A percentile compares a stretch with the other conserved stretches of the same genome.
phyloP scores from a whole-genome alignment of 1,139 yeast genomes.

The Komagataea norvegica region DNA sequence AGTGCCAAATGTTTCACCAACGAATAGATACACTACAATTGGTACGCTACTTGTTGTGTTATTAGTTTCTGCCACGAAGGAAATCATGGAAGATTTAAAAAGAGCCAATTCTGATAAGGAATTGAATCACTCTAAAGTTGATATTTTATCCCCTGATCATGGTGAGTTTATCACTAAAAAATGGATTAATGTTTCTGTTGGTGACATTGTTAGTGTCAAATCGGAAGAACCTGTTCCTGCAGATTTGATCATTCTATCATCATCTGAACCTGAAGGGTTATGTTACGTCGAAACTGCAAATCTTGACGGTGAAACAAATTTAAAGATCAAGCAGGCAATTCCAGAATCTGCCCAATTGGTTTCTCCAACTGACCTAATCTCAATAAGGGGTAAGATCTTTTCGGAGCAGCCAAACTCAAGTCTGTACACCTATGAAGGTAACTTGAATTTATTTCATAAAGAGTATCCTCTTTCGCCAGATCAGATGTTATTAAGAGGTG shows the following conservation, averaged over 20 bases:
- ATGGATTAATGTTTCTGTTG: conserved; percentile 90
- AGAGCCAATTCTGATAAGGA: conserved; percentile 88
- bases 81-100: conserved; percentile 83
- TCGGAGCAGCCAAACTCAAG: conserved; percentile 96
- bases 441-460: conserved; percentile 54
- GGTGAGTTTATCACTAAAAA: conserved; percentile 61
- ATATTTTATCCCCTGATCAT: conserved; percentile 55
- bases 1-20: conserved; percentile 95
- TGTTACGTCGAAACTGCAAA: conserved; percentile 98
- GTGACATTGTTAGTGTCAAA: conserved; percentile 80
- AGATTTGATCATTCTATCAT: conserved; percentile 74
- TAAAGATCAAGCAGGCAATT: conserved; percentile 87
- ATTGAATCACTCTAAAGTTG: conserved; percentile 71
- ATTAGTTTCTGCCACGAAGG: conserved; percentile 87
- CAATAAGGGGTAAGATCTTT: conserved; percentile 51
- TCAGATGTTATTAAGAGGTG: conserved; percentile 89
- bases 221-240: conserved; percentile 96
- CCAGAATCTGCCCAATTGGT: conserved; percentile 73
- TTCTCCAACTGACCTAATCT: conserved; percentile 57
- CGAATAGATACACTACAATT: conserved; percentile 91
- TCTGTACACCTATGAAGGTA: conserved; percentile 92
- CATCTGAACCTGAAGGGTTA: conserved; percentile 97
- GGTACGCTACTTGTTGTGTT: conserved; percentile 85
- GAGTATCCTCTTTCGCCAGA: conserved; percentile 81
- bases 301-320: conserved; percentile 94